Evolutionary conservation across 2,329 filamentous ascomycete species (phyloP).

Genomic region (Didymella glomerata): DNA sequence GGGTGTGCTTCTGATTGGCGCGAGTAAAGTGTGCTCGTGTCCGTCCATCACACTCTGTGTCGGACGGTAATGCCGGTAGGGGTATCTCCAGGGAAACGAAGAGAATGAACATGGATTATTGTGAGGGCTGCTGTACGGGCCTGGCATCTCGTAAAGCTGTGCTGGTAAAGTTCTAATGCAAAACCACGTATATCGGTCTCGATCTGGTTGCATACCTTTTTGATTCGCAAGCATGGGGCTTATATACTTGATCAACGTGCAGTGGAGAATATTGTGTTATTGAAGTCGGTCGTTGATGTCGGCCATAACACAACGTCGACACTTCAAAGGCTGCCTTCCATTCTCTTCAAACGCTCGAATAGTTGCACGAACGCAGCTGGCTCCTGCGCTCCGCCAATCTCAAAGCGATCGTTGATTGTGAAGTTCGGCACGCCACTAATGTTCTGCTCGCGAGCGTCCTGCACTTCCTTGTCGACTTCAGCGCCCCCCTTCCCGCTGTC

Average conservation of each 20-base stretch:
- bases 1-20: neutral
- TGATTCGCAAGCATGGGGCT: too few species aligned
- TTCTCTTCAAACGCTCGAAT: slow-evolving; percentile 68
- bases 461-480: slow-evolving; percentile 58
- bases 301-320: neutral
- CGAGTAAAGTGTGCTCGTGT: neutral
- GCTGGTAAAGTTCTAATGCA: neutral
- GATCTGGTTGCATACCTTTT: too few species aligned
- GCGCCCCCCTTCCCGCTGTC: slow-evolving; percentile 54
- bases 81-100: neutral
- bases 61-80: neutral
- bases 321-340: slow-evolving; percentile 40
- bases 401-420: slow-evolving; percentile 72
- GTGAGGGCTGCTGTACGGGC: neutral
- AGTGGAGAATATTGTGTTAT: neutral
- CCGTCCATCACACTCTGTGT: neutral
- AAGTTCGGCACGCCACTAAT: slow-evolving; percentile 79
- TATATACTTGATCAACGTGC: neutral
- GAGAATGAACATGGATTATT: neutral
- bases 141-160: neutral
- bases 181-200: too few species aligned
- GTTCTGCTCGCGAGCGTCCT: slow-evolving; percentile 56
- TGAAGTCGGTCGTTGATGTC: neutral
- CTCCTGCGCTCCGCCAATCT: slow-evolving; percentile 77
- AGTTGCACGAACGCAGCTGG: slow-evolving; percentile 70